Evolutionary conservation across 306 rosid genomes (phyloP), one percentile per base, ranked within the genome.

Genomic region (Quercus dentata): DNA sequence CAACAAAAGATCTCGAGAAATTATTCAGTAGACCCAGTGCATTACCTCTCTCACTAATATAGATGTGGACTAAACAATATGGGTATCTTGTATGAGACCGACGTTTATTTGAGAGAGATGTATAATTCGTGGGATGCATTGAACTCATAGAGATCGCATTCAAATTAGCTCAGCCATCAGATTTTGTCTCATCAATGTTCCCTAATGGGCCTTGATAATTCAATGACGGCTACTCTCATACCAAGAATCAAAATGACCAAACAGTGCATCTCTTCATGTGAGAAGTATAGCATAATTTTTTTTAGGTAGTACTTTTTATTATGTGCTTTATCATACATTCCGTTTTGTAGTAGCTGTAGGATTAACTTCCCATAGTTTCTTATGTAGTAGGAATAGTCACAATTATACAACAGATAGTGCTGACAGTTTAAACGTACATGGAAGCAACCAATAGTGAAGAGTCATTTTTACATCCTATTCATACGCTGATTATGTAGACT

Each of bases 391-490:
- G 19, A 11, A 67, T n/a, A 2, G 72, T 67, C 72, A 19, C 20
- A 77, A 55, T 33, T 54, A n/a, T 28, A 68, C 46, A 30, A 18
- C 20, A 49, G 19, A 76, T 25, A 51, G 19, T 33, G 14, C 14
- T 56, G 19, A 55, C 28, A 57, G 21, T 17, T 62, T 14, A 23
- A 35, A n/a, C 38, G 27, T 3, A 64, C 20, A 59, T 15, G 30
- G 54, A 49, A 71, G 41, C 28, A 59, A 23, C 25, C 13, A 2
- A 63, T 38, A 30, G 13, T 55, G 27, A 63, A n/a, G 54, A 57
- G 61, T 58, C 52, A 74, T 71, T 73, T 78, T 71, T 79, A 79
- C 81, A 78, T 65, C 75, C 62, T 61, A 27, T 20, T 69, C 51
- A 84, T 57, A 75, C 23, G 70, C 58, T 38, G 64, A 79, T 33